These are phyloP conservation scores for Malassezia caprae DNA, from an alignment of 1,284 basidiomycete species.

Conservation along the genomic window DNA sequence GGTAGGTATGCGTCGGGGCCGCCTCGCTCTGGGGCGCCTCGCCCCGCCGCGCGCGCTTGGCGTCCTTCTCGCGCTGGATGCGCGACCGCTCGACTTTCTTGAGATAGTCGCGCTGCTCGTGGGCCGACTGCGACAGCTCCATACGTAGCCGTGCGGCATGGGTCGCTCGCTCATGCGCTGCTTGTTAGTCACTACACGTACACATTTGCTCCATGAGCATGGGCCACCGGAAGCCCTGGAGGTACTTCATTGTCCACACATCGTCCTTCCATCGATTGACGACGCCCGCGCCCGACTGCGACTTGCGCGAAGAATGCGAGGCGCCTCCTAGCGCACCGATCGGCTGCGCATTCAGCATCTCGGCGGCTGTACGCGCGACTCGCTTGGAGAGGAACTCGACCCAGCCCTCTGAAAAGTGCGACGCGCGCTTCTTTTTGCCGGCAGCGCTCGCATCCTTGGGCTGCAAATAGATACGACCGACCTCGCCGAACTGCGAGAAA, in stretches of 20 bases:
- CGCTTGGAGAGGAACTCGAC: slow-evolving; percentile 92
- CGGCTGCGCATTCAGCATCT: slow-evolving; percentile 88
- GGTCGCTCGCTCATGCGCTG: slow-evolving; percentile 84
- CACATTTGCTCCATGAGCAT: slow-evolving; percentile 98
- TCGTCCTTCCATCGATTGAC: slow-evolving; percentile 70
- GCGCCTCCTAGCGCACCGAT: slow-evolving; percentile 55
- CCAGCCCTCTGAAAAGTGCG: slow-evolving; percentile 90
- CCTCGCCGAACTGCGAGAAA: slow-evolving; percentile 42
- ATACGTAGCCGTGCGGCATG: slow-evolving; percentile 77
- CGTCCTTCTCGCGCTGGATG: slow-evolving; percentile 74
- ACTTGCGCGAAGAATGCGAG: slow-evolving; percentile 12
- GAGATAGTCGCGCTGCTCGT: slow-evolving; percentile 86
- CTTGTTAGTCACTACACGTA: slow-evolving; percentile 51
- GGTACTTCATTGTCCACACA: slow-evolving; percentile 98
- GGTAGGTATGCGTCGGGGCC: slow-evolving; percentile 31
- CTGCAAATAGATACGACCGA: slow-evolving; percentile 43
- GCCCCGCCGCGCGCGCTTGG: slow-evolving; percentile 53
- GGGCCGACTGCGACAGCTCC: slow-evolving; percentile 77
- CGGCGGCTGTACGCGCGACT: slow-evolving; percentile 77
- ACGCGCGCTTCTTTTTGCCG: slow-evolving; percentile 50
- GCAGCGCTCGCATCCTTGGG: slow-evolving; percentile 23
- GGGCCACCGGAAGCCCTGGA: slow-evolving; percentile 95
- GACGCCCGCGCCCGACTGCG: slow-evolving; percentile 21
- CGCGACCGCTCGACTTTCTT: slow-evolving; percentile 87
- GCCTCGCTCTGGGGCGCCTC: slow-evolving; percentile 19